A percentile compares a stretch with the other conserved stretches of the same genome.
These are phyloP conservation scores for Cryomyces minteri DNA, from an alignment of 495 filamentous ascomycete species.

Conservation along the genomic window DNA sequence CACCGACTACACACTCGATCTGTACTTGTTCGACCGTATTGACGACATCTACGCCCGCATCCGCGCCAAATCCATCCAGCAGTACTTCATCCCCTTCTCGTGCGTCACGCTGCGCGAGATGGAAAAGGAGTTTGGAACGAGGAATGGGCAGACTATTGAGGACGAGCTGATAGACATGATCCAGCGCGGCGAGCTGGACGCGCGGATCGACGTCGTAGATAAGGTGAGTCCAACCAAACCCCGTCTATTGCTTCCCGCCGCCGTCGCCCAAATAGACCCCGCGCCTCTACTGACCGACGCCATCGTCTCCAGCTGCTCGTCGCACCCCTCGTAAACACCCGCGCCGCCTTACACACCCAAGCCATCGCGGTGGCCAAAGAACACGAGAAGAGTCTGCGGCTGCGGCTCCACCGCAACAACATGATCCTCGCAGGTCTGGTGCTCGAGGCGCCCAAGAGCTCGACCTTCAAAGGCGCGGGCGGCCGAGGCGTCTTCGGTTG, in stretches of 20 bases:
- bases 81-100: constrained; percentile 43
- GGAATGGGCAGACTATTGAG: constrained; percentile 39
- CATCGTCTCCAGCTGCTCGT: constrained; percentile 36
- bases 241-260: constrained; percentile 1
- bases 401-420: constrained; percentile 58
- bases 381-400: constrained; percentile 54
- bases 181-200: constrained; percentile 45
- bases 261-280: neutral
- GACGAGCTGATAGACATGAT: constrained; percentile 67
- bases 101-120: constrained; percentile 21
- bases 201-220: constrained; percentile 70
- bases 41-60: constrained; percentile 49
- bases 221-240: constrained; percentile 25
- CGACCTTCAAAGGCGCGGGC: neutral
- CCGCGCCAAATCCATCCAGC: constrained; percentile 77
- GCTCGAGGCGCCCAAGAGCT: constrained; percentile 27
- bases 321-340: constrained; percentile 42
- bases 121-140: constrained; percentile 14
- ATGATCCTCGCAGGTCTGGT: constrained; percentile 59
- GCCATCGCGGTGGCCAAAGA: constrained; percentile 46
- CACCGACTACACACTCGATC: constrained; percentile 73
- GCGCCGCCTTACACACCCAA: constrained; percentile 45
- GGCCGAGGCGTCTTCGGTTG: neutral
- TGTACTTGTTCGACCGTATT: constrained; percentile 67
- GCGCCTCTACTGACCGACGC: neutral